These are phyloP conservation scores for Phytopythium kandeliae DNA, from an alignment of 352 stramenopile genomes.

Conservation along the genomic window DNA sequence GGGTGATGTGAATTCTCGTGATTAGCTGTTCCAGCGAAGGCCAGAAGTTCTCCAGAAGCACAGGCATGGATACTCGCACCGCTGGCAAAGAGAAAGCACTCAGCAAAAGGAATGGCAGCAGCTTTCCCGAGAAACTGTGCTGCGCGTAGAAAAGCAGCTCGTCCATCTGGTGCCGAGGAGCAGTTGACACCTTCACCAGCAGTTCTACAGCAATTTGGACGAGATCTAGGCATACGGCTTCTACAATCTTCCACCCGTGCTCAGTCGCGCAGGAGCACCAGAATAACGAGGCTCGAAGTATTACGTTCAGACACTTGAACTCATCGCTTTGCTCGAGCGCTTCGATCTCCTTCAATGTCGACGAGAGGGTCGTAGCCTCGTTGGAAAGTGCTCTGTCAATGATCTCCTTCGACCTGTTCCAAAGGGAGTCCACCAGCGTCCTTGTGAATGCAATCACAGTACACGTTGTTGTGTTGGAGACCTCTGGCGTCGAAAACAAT, in stretches of 20 bases:
- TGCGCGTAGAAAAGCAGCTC: conserved; percentile 34
- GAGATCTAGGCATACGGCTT: conserved; percentile 46
- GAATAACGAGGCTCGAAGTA: conserved; percentile 65
- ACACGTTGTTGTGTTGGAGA: conserved; percentile 14
- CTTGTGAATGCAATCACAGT: conserved; percentile 36
- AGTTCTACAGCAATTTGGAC: conserved; percentile 38
- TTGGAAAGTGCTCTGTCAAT: conserved; percentile 7
- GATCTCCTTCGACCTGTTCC: conserved; percentile 21
- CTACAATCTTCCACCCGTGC: conserved; percentile 51
- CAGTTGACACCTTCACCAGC: conserved; percentile 19
- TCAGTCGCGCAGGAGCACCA: conserved; percentile 56
- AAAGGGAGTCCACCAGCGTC: conserved; percentile 56
- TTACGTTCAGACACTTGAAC: conserved; percentile 79
- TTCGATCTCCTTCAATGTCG: conserved; percentile 21
- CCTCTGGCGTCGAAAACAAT: conserved; percentile 14
- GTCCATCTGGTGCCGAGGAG: conserved; percentile 11
- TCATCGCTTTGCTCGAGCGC: conserved; percentile 45
- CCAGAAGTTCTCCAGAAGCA: conserved; percentile 43
- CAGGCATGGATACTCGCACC: conserved; percentile 35
- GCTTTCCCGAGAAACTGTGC: conserved; percentile 57
- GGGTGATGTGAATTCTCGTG: conserved; percentile 10
- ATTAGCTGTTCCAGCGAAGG: conserved; percentile 31
- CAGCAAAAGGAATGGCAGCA: conserved; percentile 72
- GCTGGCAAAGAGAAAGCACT: conserved; percentile 59
- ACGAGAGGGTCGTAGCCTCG: conserved; percentile 5